A percentile compares a stretch with the other conserved stretches of the same genome.
Conservation (phyloP, 331 rosid species). For the Acacia concinna region DNA sequence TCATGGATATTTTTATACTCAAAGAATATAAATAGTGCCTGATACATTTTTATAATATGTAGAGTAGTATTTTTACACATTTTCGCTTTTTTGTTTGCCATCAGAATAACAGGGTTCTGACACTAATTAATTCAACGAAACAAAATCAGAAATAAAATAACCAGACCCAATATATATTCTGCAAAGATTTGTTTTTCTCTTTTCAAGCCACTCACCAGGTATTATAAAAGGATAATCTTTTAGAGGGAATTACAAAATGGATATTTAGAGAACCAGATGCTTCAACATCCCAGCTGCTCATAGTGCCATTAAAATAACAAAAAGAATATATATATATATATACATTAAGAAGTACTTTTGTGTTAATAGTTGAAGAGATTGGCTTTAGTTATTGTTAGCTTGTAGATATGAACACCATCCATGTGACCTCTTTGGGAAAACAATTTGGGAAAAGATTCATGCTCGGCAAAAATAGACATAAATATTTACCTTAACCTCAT, state of each 20-base stretch:
- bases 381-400: constrained; percentile 1
- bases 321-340: neutral
- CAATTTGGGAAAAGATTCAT: constrained; percentile 19
- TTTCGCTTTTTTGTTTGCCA: too few species aligned
- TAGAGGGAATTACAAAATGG: constrained; percentile 2
- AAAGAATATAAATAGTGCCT: too few species aligned
- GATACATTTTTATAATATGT: too few species aligned
- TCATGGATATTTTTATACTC: too few species aligned
- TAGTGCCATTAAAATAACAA: neutral
- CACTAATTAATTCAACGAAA: neutral
- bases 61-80: too few species aligned
- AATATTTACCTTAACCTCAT: too few species aligned
- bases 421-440: constrained; percentile 27
- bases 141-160: neutral
- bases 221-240: neutral
- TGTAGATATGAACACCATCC: neutral
- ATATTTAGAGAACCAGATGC: constrained; percentile 2
- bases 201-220: neutral
- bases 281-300: neutral
- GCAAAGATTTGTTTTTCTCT: neutral
- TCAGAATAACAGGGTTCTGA: neutral
- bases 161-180: neutral
- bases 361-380: constrained; percentile 28
- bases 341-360: neutral
- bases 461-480: constrained; percentile 5